A percentile compares a stretch with the other conserved stretches of the same genome.
phyloP scores from a whole-genome alignment of 2,329 filamentous ascomycete species.

The Cytospora leucostoma region DNA sequence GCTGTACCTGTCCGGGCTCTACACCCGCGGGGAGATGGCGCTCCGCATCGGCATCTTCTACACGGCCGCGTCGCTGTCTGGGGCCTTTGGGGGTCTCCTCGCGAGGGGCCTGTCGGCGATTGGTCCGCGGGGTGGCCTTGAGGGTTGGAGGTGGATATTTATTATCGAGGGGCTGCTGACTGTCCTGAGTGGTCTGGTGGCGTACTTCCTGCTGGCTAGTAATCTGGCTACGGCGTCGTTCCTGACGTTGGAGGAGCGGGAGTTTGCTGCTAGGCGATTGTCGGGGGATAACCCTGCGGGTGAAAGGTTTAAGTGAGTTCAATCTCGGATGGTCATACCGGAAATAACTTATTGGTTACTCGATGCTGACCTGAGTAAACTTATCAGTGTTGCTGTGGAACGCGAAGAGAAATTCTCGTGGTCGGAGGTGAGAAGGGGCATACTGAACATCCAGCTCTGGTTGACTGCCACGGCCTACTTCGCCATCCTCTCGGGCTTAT shows the following conservation, averaged over 20 bases:
- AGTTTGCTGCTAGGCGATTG: constrained; percentile 49
- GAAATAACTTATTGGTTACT: too few relatives aligned
- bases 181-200: constrained; percentile 51
- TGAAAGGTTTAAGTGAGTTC: constrained; percentile 38
- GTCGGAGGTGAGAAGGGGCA: constrained; percentile 63
- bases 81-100: constrained; percentile 64
- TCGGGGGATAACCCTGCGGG: constrained; percentile 38
- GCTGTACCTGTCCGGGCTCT: constrained; percentile 65
- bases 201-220: constrained; percentile 58
- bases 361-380: constrained; percentile 1
- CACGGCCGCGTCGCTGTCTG: constrained; percentile 65
- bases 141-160: constrained; percentile 64
- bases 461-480: constrained; percentile 64
- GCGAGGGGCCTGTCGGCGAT: constrained; percentile 64
- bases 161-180: constrained; percentile 62
- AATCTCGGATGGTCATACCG: background rate
- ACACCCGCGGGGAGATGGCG: constrained; percentile 60
- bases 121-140: constrained; percentile 52
- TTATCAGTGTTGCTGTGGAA: constrained; percentile 32
- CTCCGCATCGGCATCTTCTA: constrained; percentile 69
- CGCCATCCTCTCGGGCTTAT: constrained; percentile 58
- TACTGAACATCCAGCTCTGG: constrained; percentile 64
- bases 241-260: constrained; percentile 53
- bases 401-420: constrained; percentile 55
- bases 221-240: constrained; percentile 55